Conservation (phyloP, 441 rosid species). For the Aleurites moluccanus region DNA sequence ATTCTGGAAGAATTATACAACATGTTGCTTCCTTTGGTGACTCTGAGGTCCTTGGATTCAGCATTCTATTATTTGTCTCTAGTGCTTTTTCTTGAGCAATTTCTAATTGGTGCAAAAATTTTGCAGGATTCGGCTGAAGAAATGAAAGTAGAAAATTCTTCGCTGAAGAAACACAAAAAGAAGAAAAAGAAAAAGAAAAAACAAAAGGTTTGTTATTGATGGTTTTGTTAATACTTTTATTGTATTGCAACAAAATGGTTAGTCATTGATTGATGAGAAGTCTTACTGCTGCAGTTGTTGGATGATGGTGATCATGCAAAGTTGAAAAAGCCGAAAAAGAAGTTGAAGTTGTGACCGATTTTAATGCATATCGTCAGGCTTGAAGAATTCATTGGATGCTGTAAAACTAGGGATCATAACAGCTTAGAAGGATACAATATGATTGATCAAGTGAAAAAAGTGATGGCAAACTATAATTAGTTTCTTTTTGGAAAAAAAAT, state of each 20-base stretch:
- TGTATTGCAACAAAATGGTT: background rate
- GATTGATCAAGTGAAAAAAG: background rate
- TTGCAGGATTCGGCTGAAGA: constrained; percentile 51
- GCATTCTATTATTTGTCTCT: constrained; percentile 12
- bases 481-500: too few relatives aligned
- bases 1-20: constrained; percentile 48
- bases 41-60: constrained; percentile 43
- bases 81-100: constrained; percentile 18
- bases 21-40: constrained; percentile 70
- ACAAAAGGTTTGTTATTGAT: constrained; percentile 30
- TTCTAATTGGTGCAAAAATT: constrained; percentile 21
- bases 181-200: constrained; percentile 38
- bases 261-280: background rate
- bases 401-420: background rate
- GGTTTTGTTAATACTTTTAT: background rate
- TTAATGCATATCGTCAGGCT: background rate
- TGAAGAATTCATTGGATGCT: background rate
- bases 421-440: background rate
- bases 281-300: constrained; percentile 35
- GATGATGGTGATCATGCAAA: constrained; percentile 34
- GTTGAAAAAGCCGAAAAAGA: constrained; percentile 46
- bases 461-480: too few relatives aligned
- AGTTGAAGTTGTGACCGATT: constrained; percentile 46
- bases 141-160: constrained; percentile 38
- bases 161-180: constrained; percentile 21